phyloP scores from a whole-genome alignment of 352 stramenopile species.

The Phytophthora podocarpi region DNA sequence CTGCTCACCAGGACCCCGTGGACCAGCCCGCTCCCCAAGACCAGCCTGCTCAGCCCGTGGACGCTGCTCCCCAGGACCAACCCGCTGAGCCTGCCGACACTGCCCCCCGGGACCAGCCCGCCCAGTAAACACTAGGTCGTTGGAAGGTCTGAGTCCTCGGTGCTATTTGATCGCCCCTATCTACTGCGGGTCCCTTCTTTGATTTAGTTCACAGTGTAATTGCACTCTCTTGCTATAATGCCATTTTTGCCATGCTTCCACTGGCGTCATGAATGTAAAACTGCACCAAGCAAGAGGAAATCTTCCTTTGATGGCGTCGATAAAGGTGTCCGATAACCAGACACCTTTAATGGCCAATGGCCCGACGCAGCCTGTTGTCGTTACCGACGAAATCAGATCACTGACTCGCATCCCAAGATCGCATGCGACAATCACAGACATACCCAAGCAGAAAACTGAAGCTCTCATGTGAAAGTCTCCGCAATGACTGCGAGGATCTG shows the following conservation, averaged over 20 bases:
- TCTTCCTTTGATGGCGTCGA: too few species aligned
- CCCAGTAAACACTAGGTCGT: constrained; percentile 10
- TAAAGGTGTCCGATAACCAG: too few species aligned
- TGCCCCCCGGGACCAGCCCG: constrained; percentile 1
- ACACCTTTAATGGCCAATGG: too few species aligned
- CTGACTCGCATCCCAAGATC: constrained; percentile 8
- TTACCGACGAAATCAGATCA: too few species aligned
- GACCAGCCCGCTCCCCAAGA: not conserved
- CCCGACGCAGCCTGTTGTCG: too few species aligned
- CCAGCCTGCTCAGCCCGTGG: not conserved
- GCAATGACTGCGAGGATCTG: too few species aligned
- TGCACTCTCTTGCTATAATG: constrained; percentile 23
- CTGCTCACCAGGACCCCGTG: constrained; percentile 1
- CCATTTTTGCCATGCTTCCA: constrained; percentile 25
- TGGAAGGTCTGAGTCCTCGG: not conserved
- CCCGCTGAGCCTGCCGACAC: not conserved
- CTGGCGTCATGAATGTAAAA: not conserved
- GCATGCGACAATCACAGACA: constrained; percentile 18
- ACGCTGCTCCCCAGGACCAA: not conserved
- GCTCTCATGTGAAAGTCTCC: constrained; percentile 11
- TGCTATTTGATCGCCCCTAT: too few species aligned
- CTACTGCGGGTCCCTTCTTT: not conserved
- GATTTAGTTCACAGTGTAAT: constrained; percentile 14
- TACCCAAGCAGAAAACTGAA: constrained; percentile 29
- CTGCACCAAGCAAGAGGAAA: too few species aligned